These are phyloP conservation scores for Goffeauzyma gilvescens DNA, from an alignment of 768 basidiomycete species.

Conservation along the genomic window DNA sequence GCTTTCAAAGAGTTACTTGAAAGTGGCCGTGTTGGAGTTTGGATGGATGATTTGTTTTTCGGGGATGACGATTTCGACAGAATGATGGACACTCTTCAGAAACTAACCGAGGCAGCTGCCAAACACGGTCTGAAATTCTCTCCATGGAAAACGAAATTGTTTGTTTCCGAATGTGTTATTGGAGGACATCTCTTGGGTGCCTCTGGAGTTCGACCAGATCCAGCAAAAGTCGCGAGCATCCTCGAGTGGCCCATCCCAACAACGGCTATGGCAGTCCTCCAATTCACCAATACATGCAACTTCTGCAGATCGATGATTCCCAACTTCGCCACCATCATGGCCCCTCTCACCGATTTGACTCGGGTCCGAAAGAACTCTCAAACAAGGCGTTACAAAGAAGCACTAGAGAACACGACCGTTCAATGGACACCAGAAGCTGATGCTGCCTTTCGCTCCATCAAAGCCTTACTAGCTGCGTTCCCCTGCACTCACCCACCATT, in stretches of 20 bases:
- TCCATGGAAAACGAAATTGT: slow-evolving; percentile 31
- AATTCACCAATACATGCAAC: slow-evolving; percentile 33
- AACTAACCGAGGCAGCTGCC: slow-evolving; percentile 25
- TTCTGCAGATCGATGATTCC: slow-evolving; percentile 32
- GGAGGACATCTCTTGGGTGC: slow-evolving; percentile 31
- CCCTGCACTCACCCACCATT: slow-evolving; percentile 29
- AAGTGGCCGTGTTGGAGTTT: slow-evolving; percentile 27
- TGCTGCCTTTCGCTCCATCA: slow-evolving; percentile 27
- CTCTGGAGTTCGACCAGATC: slow-evolving; percentile 32
- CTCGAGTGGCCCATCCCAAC: slow-evolving; percentile 29
- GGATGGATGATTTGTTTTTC: slow-evolving; percentile 34
- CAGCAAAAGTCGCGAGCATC: slow-evolving; percentile 33
- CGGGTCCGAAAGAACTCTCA: slow-evolving; percentile 13
- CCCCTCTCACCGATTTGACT: slow-evolving; percentile 29
- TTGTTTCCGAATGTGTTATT: slow-evolving; percentile 33
- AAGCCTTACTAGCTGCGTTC: slow-evolving; percentile 25
- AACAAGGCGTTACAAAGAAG: slow-evolving; percentile 21
- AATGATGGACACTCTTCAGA: slow-evolving; percentile 18
- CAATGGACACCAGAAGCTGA: slow-evolving; percentile 13
- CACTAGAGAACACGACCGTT: slow-evolving; percentile 19
- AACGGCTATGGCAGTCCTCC: slow-evolving; percentile 23
- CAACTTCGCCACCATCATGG: slow-evolving; percentile 30
- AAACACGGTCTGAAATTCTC: slow-evolving; percentile 32
- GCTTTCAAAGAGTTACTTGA: slow-evolving; percentile 13
- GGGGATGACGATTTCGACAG: slow-evolving; percentile 30